Evolutionary conservation across 768 basidiomycete genomes (phyloP).

Genomic region (Phlebiopsis gigantea): DNA sequence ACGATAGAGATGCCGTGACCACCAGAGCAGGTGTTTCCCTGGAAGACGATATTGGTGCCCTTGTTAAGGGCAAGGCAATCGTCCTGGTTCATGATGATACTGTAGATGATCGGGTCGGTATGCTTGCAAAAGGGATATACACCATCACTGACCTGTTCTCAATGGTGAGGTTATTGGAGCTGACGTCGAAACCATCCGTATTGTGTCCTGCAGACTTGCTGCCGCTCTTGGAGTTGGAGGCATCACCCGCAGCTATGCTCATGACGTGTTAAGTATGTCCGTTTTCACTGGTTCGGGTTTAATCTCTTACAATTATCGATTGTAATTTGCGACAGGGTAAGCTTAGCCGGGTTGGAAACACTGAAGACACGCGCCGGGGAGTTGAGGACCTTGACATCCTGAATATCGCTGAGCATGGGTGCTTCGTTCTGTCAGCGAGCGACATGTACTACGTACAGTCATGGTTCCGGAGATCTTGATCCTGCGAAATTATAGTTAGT

Average conservation of each 20-base stretch:
- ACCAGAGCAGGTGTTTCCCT: slow-evolving; percentile 42
- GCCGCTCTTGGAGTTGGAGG: slow-evolving; percentile 45
- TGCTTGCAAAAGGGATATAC: neutral
- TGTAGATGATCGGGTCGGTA: neutral
- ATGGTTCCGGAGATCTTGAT: slow-evolving; percentile 37
- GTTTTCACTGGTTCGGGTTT: too few relatives aligned
- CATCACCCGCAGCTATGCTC: slow-evolving; percentile 44
- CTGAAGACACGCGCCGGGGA: slow-evolving; percentile 32
- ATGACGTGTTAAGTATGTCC: neutral
- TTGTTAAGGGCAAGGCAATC: slow-evolving; percentile 56
- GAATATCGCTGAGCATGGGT: neutral
- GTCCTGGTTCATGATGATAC: slow-evolving; percentile 30
- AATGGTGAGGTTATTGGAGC: slow-evolving; percentile 24
- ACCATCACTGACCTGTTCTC: slow-evolving; percentile 17
- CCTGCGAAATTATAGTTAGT: slow-evolving; percentile 19
- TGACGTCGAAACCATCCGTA: slow-evolving; percentile 27
- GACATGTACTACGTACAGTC: slow-evolving; percentile 26
- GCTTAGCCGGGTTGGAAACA: slow-evolving; percentile 23
- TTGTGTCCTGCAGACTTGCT: slow-evolving; percentile 44
- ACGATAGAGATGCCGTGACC: slow-evolving; percentile 65
- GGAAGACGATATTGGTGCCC: slow-evolving; percentile 35
- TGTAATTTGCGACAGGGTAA: slow-evolving; percentile 40
- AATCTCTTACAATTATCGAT: slow-evolving; percentile 51
- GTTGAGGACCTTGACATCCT: slow-evolving; percentile 36
- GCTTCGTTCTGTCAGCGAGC: too few relatives aligned